phyloP scores from a whole-genome alignment of 257 asterid genomes.

The Nicotiana benthamiana region DNA sequence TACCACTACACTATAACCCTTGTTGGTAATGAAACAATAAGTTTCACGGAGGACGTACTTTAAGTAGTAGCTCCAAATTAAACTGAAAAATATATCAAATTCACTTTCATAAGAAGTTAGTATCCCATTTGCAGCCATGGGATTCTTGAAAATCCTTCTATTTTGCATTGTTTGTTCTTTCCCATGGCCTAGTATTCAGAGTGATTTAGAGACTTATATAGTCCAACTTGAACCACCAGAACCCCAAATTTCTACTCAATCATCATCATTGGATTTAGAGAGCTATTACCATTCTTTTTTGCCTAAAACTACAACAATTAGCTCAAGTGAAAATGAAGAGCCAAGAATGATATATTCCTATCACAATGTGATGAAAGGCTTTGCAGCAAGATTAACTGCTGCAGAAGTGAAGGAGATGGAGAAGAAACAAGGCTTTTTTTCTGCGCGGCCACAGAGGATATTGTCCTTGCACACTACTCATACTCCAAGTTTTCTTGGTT shows the following conservation, averaged over 20 bases:
- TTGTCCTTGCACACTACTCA: slow-evolving; percentile 39
- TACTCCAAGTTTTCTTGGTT: slow-evolving; percentile 38
- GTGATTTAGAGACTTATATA: slow-evolving; percentile 26
- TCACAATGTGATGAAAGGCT: slow-evolving; percentile 34
- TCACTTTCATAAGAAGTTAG: not conserved
- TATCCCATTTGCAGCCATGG: not conserved
- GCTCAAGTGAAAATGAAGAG: not conserved
- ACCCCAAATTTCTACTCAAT: not conserved
- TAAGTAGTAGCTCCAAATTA: not conserved
- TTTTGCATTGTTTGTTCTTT: not conserved
- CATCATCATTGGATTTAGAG: slow-evolving; percentile 4
- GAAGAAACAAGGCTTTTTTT: slow-evolving; percentile 20
- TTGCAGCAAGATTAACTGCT: slow-evolving; percentile 37
- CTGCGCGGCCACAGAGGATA: slow-evolving; percentile 18
- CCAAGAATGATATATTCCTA: slow-evolving; percentile 22
- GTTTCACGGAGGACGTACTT: not conserved
- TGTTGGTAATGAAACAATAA: too few species aligned
- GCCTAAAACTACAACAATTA: slow-evolving; percentile 5
- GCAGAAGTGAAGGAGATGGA: slow-evolving; percentile 27
- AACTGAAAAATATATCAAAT: not conserved
- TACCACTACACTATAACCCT: too few species aligned
- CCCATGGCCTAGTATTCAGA: not conserved
- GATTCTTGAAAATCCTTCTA: not conserved
- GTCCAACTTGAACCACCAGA: slow-evolving; percentile 28
- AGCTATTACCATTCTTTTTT: slow-evolving; percentile 33